phyloP scores from a whole-genome alignment of 352 stramenopile species.

The Phytophthora syringae region DNA sequence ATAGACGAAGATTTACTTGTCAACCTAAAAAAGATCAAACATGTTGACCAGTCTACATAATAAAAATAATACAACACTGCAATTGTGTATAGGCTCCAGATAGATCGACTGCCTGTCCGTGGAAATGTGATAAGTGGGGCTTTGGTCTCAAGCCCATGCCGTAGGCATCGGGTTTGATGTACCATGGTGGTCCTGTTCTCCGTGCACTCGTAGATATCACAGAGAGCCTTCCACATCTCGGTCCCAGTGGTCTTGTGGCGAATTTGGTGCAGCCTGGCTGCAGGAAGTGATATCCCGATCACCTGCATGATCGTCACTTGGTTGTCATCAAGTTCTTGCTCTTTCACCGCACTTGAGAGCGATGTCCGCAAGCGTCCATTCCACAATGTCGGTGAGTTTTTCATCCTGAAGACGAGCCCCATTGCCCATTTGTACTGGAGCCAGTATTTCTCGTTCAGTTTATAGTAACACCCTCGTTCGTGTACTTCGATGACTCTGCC shows the following conservation, averaged over 20 bases:
- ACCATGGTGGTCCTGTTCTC: slow-evolving; percentile 6
- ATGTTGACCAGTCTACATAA: too few species aligned
- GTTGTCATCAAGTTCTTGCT: not conserved
- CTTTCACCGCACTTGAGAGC: too few species aligned
- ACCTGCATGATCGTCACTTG: slow-evolving; percentile 6
- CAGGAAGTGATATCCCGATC: slow-evolving; percentile 5
- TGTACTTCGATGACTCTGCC: not conserved
- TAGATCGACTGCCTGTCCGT: too few species aligned
- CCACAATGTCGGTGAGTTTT: not conserved
- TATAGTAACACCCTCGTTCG: not conserved
- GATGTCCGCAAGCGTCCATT: not conserved
- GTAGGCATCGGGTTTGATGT: not conserved
- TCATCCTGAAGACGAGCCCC: not conserved
- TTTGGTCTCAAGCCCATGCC: slow-evolving; percentile 8
- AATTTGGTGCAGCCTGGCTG: slow-evolving; percentile 1
- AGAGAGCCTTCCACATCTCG: too few species aligned
- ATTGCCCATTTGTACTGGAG: not conserved
- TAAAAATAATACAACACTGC: too few species aligned
- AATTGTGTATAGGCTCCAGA: too few species aligned
- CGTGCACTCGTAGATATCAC: slow-evolving; percentile 7
- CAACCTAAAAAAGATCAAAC: too few species aligned
- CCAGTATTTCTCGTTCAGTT: not conserved
- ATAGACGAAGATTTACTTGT: too few species aligned
- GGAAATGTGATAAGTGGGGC: too few species aligned
- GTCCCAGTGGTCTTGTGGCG: slow-evolving; percentile 15